Percentiles rank a stretch among this genome's conserved stretches.
Conservation (phyloP, 176 grass and related monocot genomes). For the Saccharum spontaneum region DNA sequence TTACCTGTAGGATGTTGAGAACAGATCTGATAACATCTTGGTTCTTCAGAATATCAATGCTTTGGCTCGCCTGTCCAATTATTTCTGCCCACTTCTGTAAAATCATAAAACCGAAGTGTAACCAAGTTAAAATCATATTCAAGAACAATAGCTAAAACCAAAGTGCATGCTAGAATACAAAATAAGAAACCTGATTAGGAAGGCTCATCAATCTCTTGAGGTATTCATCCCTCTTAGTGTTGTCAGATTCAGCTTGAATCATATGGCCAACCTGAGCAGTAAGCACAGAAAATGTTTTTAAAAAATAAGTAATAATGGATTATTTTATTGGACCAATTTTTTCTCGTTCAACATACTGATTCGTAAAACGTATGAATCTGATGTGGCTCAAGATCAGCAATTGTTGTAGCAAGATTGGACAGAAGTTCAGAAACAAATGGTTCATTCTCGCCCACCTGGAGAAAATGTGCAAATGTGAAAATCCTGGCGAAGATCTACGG, state of each 20-base stretch:
- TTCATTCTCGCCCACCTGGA: conserved; percentile 93
- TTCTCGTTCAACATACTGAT: conserved; percentile 65
- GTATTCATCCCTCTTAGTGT: conserved; percentile 94
- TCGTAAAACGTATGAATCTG: conserved; percentile 99
- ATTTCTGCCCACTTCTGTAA: conserved; percentile 99
- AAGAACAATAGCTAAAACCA: background rate
- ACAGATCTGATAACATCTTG: conserved; percentile 96
- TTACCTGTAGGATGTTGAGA: conserved; percentile 99
- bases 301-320: conserved; percentile 16
- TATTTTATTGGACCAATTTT: background rate
- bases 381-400: conserved; percentile 94
- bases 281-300: conserved; percentile 3
- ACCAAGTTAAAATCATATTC: conserved; percentile 26
- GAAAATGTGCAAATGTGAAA: conserved; percentile 31
- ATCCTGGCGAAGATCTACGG: background rate
- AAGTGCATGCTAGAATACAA: conserved; percentile 18
- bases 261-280: conserved; percentile 85
- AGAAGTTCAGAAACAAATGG: conserved; percentile 98
- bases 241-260: conserved; percentile 99
- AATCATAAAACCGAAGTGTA: conserved; percentile 16
- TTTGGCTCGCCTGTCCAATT: conserved; percentile 94
- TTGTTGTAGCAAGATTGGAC: conserved; percentile 67
- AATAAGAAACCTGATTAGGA: conserved; percentile 76
- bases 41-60: conserved; percentile 98
- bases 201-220: conserved; percentile 98